These are phyloP conservation scores for Chionographis japonica DNA, from an alignment of 106 monocot species.

Conservation along the genomic window DNA sequence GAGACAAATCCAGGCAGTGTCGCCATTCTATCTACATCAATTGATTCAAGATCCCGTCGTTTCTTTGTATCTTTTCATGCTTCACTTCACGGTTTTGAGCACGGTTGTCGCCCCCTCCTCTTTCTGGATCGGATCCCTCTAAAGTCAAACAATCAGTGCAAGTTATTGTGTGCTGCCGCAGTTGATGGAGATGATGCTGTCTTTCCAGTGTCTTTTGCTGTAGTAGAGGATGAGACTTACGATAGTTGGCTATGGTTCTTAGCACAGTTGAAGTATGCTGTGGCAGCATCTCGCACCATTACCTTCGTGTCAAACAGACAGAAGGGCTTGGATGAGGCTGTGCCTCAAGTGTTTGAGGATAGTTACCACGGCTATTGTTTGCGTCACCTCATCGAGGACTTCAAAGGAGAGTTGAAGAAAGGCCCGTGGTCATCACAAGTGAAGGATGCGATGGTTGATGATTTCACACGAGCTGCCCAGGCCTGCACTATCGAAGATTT, in stretches of 20 bases:
- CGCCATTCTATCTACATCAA: constrained; percentile 47
- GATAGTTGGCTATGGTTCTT: constrained; percentile 91
- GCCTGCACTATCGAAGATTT: constrained; percentile 72
- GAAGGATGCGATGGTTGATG: constrained; percentile 59
- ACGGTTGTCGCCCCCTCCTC: constrained; percentile 82
- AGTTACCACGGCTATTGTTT: constrained; percentile 66
- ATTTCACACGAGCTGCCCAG: constrained; percentile 83
- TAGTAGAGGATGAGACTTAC: constrained; percentile 77
- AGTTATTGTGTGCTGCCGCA: constrained; percentile 59
- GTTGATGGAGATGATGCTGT: constrained; percentile 83
- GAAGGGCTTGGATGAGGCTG: constrained; percentile 71
- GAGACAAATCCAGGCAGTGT: constrained; percentile 91
- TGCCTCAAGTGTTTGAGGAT: constrained; percentile 69
- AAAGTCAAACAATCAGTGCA: constrained; percentile 67
- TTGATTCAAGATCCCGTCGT: constrained; percentile 67
- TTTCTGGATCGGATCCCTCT: constrained; percentile 83
- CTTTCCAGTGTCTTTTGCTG: constrained; percentile 82
- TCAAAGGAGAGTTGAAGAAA: constrained; percentile 63
- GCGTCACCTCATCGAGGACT: constrained; percentile 70
- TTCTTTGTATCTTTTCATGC: constrained; percentile 89
- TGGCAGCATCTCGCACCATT: constrained; percentile 44
- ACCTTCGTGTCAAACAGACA: constrained; percentile 72
- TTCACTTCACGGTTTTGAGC: constrained; percentile 85
- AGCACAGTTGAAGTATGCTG: constrained; percentile 59
- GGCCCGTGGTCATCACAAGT: constrained; percentile 61